A percentile compares a stretch with the other conserved stretches of the same genome.
Evolutionary conservation across 352 stramenopile species (phyloP).

Genomic region (Globisporangium nunn): DNA sequence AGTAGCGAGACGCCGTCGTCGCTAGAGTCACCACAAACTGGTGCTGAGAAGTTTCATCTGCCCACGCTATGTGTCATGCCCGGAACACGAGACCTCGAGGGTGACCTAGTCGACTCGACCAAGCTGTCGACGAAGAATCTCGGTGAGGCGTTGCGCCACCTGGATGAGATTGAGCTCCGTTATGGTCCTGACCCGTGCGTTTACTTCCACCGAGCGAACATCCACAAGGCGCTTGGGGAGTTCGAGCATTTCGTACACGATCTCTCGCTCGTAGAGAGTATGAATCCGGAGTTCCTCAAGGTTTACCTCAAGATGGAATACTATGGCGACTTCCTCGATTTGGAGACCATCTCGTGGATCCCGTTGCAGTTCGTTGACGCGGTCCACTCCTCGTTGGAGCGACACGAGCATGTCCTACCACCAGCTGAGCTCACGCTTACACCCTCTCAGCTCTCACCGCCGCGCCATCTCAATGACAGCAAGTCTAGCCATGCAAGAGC

Average conservation of each 20-base stretch:
- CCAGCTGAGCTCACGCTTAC: background rate
- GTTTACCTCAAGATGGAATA: constrained; percentile 27
- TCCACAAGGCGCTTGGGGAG: constrained; percentile 37
- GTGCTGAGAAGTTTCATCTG: constrained; percentile 18
- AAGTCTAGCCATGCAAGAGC: background rate
- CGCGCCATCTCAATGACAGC: background rate
- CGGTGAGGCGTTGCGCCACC: constrained; percentile 32
- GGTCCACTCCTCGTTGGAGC: constrained; percentile 27
- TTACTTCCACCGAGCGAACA: constrained; percentile 53
- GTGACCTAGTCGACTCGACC: constrained; percentile 36
- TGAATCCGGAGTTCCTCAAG: constrained; percentile 36
- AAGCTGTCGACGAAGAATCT: constrained; percentile 40
- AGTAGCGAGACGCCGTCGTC: background rate
- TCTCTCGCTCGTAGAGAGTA: constrained; percentile 37
- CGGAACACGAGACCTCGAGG: constrained; percentile 27
- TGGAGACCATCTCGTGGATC: constrained; percentile 58
- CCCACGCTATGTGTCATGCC: constrained; percentile 37
- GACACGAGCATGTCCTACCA: constrained; percentile 31
- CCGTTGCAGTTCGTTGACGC: constrained; percentile 30
- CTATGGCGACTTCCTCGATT: constrained; percentile 45
- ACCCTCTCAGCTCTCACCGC: background rate
- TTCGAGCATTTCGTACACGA: constrained; percentile 37
- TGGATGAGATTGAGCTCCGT: constrained; percentile 46
- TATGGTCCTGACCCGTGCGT: constrained; percentile 49
- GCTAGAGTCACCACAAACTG: constrained; percentile 1